Conservation (phyloP, 2,329 filamentous ascomycete species). For the Arthroderma sp. region DNA sequence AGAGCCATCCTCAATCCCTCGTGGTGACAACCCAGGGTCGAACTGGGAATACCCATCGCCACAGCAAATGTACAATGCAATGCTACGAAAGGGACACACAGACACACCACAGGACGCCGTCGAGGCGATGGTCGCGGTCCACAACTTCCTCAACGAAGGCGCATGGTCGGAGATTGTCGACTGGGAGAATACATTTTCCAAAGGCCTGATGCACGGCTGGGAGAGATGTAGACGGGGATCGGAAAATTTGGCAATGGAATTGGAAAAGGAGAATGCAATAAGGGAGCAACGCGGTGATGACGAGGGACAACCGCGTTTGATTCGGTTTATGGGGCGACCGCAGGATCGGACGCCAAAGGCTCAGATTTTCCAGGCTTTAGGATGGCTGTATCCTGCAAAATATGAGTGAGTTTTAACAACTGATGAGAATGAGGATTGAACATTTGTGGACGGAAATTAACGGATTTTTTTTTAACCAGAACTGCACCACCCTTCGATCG, state of each 20-base stretch:
- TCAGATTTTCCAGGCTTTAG: constrained; percentile 66
- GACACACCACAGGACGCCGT: constrained; percentile 89
- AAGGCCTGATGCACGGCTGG: constrained; percentile 60
- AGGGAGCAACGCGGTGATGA: constrained; percentile 25
- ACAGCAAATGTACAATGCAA: constrained; percentile 99
- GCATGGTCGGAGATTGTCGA: constrained; percentile 91
- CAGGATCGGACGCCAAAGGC: constrained; percentile 87
- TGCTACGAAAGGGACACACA: constrained; percentile 87
- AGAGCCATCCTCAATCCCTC: constrained; percentile 82
- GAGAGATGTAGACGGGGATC: constrained; percentile 62
- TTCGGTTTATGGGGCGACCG: constrained; percentile 81
- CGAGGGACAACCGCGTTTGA: constrained; percentile 50
- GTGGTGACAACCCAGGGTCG: constrained; percentile 54
- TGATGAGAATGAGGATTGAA: not conserved
- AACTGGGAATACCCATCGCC: constrained; percentile 98
- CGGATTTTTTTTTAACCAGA: constrained; percentile 27
- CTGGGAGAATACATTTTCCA: constrained; percentile 78
- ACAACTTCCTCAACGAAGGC: constrained; percentile 97
- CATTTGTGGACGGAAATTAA: not conserved
- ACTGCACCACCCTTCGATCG: constrained; percentile 84
- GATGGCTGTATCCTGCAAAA: constrained; percentile 62
- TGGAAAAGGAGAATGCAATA: constrained; percentile 31
- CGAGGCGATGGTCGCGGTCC: constrained; percentile 91
- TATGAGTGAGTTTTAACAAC: constrained; percentile 50
- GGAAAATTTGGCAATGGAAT: constrained; percentile 45